Evolutionary conservation across 148 eudicot species (phyloP).

Genomic region (Cornus kousa): DNA sequence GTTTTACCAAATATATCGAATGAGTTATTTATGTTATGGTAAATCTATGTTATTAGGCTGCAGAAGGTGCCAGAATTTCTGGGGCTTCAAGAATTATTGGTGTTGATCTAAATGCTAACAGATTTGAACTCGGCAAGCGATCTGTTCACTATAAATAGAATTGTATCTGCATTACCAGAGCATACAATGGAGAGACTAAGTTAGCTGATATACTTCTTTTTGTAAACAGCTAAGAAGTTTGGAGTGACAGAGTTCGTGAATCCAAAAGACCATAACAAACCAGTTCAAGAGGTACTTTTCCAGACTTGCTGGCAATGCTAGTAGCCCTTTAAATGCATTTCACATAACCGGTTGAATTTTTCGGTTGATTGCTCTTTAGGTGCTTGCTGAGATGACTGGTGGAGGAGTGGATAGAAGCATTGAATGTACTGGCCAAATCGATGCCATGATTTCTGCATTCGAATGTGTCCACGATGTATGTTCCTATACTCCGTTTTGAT

Average conservation of each 20-base stretch:
- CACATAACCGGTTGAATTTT: background rate
- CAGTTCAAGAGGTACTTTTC: constrained; percentile 55
- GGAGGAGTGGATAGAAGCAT: constrained; percentile 74
- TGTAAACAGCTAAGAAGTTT: constrained; percentile 58
- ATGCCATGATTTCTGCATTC: constrained; percentile 81
- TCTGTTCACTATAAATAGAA: background rate
- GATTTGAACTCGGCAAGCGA: constrained; percentile 27
- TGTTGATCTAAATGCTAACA: constrained; percentile 37
- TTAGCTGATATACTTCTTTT: background rate
- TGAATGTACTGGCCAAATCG: constrained; percentile 65
- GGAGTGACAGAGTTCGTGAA: constrained; percentile 75
- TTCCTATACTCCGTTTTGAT: background rate
- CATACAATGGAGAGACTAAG: background rate
- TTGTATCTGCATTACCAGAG: background rate
- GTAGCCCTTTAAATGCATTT: background rate
- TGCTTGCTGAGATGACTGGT: constrained; percentile 63
- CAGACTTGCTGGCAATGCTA: background rate
- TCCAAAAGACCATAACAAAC: constrained; percentile 61
- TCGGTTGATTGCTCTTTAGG: constrained; percentile 14
- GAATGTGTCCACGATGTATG: constrained; percentile 90
- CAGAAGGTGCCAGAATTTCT: constrained; percentile 57
- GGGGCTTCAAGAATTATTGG: constrained; percentile 67
- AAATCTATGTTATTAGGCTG: constrained; percentile 30
- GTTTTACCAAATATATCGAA: background rate
- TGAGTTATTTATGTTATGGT: background rate